Evolutionary conservation across 305 asterid species (phyloP).

Genomic region (Withania somnifera): DNA sequence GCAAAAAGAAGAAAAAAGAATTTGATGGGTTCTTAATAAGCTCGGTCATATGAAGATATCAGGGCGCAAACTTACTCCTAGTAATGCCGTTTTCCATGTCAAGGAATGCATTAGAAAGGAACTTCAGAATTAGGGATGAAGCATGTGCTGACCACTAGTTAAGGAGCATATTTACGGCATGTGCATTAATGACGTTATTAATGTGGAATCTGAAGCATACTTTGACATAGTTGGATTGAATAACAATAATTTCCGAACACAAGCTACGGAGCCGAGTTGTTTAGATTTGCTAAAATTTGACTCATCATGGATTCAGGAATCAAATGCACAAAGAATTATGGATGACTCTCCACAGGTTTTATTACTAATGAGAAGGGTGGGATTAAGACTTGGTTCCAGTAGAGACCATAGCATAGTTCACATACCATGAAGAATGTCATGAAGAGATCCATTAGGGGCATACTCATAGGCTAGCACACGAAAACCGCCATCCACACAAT

Average conservation of each 20-base stretch:
- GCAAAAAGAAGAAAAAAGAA: background rate
- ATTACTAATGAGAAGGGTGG: background rate
- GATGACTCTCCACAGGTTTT: background rate
- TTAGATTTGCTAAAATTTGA: background rate
- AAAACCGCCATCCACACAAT: constrained; percentile 59
- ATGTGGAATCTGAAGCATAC: background rate
- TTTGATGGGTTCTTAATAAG: background rate
- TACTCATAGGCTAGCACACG: constrained; percentile 68
- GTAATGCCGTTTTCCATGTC: background rate
- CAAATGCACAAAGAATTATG: background rate
- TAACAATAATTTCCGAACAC: background rate
- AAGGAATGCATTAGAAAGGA: background rate
- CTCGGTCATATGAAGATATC: background rate
- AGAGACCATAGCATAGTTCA: background rate
- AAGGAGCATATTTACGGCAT: background rate
- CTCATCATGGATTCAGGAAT: background rate
- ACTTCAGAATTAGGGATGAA: background rate
- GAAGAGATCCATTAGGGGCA: constrained; percentile 69
- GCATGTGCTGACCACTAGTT: background rate
- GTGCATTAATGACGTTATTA: background rate
- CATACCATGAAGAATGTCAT: constrained; percentile 79
- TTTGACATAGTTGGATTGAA: background rate
- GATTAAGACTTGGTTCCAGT: background rate
- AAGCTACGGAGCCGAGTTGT: background rate
- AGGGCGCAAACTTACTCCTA: background rate